Conservation (phyloP, 345 rosid genomes). For the Syzygium aqueum region DNA sequence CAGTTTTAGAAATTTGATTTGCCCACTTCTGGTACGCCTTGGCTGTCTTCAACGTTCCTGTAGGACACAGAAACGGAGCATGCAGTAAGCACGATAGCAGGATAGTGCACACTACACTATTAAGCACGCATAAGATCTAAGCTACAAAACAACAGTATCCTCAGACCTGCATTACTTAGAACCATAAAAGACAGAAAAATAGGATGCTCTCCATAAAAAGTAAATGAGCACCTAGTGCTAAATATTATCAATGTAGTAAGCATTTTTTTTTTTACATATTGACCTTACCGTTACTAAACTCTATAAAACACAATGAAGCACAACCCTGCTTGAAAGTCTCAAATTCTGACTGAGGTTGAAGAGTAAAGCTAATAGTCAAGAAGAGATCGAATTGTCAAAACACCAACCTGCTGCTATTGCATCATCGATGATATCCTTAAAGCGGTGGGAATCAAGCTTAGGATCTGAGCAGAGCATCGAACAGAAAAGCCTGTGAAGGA, state of each 20-base stretch:
- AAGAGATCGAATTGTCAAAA: background rate
- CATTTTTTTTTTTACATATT: background rate
- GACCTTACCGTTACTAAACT: background rate
- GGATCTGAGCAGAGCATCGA: slow-evolving; percentile 91
- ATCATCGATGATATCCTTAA: slow-evolving; percentile 66
- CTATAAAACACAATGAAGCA: background rate
- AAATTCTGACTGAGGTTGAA: background rate
- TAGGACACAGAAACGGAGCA: background rate
- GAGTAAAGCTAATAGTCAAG: background rate
- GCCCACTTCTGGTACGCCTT: slow-evolving; percentile 86
- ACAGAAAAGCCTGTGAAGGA: slow-evolving; percentile 60
- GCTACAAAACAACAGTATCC: background rate
- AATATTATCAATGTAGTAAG: background rate
- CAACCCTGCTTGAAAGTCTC: background rate
- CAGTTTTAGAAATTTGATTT: slow-evolving; percentile 40
- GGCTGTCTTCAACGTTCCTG: slow-evolving; percentile 67
- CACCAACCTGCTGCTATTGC: slow-evolving; percentile 57
- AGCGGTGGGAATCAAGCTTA: slow-evolving; percentile 86
- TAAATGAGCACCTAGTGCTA: background rate
- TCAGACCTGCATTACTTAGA: background rate
- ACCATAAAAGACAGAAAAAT: background rate
- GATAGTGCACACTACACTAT: background rate
- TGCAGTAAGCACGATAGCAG: background rate
- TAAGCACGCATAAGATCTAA: background rate
- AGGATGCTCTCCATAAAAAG: background rate